Conservation (phyloP, 2,329 filamentous ascomycete species). For the Botrytis pseudocinerea region DNA sequence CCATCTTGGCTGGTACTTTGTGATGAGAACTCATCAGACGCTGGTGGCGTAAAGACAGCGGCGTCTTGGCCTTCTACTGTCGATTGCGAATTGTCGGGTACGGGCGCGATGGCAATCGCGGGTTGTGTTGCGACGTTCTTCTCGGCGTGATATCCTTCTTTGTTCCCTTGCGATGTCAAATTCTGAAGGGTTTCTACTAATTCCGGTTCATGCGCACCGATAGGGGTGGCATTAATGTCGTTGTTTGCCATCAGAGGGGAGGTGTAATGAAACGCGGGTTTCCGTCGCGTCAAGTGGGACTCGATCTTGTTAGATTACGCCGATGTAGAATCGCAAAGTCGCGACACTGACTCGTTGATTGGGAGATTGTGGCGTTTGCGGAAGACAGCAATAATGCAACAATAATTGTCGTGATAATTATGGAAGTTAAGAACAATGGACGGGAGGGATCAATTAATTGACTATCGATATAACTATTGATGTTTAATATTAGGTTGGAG, state of each 20-base stretch:
- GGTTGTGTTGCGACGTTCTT: slow-evolving; percentile 5
- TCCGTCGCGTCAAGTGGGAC: slow-evolving; percentile 33
- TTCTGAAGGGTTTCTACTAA: slow-evolving; percentile 16
- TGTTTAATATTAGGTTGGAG: slow-evolving; percentile 7
- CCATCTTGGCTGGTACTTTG: slow-evolving; percentile 51
- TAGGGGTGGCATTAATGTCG: slow-evolving; percentile 29
- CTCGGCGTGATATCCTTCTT: neutral
- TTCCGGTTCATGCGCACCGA: slow-evolving; percentile 22
- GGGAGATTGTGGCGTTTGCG: slow-evolving; percentile 28
- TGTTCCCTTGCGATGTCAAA: neutral
- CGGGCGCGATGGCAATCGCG: slow-evolving; percentile 29
- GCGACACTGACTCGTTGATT: slow-evolving; percentile 28
- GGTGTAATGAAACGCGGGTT: slow-evolving; percentile 26
- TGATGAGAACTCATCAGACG: slow-evolving; percentile 41
- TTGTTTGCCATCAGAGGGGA: slow-evolving; percentile 33
- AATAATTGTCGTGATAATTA: neutral
- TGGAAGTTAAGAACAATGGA: neutral
- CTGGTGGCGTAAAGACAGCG: slow-evolving; percentile 44
- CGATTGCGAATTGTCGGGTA: slow-evolving; percentile 48
- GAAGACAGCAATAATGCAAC: slow-evolving; percentile 32
- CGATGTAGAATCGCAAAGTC: slow-evolving; percentile 19
- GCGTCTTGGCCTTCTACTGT: slow-evolving; percentile 46
- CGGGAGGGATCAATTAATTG: neutral
- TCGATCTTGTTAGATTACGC: slow-evolving; percentile 30
- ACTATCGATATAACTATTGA: neutral